These are phyloP conservation scores for Gossypium davidsonii DNA, from an alignment of 441 rosid species.

Conservation along the genomic window DNA sequence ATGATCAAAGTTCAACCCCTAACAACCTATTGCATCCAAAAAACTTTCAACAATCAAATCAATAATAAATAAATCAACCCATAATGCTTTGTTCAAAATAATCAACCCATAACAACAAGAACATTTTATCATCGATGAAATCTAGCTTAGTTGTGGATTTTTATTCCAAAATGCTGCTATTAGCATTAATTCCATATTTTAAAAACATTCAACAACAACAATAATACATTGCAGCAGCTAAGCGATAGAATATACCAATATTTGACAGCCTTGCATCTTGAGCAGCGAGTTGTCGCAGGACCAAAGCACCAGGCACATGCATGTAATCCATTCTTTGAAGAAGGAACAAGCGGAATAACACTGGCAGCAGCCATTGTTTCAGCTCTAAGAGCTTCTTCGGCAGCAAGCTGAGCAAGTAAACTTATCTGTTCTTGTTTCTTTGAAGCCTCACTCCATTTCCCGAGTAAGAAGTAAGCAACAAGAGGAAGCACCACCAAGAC, in stretches of 20 bases:
- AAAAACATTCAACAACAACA: neutral
- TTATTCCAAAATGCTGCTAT: neutral
- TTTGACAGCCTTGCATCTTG: slow-evolving; percentile 78
- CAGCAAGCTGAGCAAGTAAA: slow-evolving; percentile 68
- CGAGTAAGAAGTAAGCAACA: slow-evolving; percentile 61
- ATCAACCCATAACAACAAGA: neutral
- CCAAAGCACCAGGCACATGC: slow-evolving; percentile 63
- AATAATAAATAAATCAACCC: neutral
- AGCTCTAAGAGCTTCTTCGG: slow-evolving; percentile 71
- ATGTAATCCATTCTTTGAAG: slow-evolving; percentile 39
- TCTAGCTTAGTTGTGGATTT: neutral
- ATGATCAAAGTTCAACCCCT: neutral
- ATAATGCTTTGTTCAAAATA: neutral
- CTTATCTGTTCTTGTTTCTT: slow-evolving; percentile 51
- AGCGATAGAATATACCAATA: slow-evolving; percentile 54
- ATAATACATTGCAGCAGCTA: neutral
- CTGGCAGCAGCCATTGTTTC: slow-evolving; percentile 40
- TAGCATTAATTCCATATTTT: neutral
- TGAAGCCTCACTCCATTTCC: slow-evolving; percentile 75
- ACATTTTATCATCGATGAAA: neutral
- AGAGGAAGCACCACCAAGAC: slow-evolving; percentile 83
- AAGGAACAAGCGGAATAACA: slow-evolving; percentile 32
- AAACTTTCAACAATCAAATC: neutral
- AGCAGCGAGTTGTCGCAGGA: slow-evolving; percentile 84
- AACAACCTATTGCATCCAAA: neutral